Evolutionary conservation across 1,284 basidiomycete species (phyloP), one percentile per base, ranked within the genome.

Genomic region (Heterobasidion parviporum): DNA sequence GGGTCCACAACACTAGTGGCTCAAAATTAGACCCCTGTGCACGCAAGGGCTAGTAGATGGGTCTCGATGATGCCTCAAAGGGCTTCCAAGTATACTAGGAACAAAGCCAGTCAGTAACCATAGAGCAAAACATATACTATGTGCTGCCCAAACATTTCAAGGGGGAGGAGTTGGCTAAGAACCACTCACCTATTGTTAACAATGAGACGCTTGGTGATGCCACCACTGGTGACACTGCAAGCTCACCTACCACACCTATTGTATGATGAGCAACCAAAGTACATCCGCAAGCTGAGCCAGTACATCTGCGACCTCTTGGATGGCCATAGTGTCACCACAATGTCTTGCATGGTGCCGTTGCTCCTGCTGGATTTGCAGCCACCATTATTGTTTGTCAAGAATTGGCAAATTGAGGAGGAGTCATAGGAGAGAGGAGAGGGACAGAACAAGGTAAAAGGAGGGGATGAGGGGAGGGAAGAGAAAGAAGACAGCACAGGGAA

Each of bases 11-110:
- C 8, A 54, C 58, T 8, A 60, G 57, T 0, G 54, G 57, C 8
- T 41, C 15, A 3, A 74, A 75, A 57, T 62, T 74, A 16, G 62
- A 65, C 6, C 52, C 62, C 1, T 57, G 59, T 18, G 65, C 66
- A 0, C 48, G 61, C 4, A 58, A 66, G 46, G 70, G 64, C 0
- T 54, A 54, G 0, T 74, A 65, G 54, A 53, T 75, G 1, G 71
- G 73, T 20, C 61, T 62, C 8, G 38, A 41, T 41, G 38, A 41
- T 9, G 9, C 15, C 1, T 41, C 38, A 41, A 41, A 41, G 38
- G 38, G 38, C 9, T 41, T 1, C 38, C 38, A 2, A 9, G 38
- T 41, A 2, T 41, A 41, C 38, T 41, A 2, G 3, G 15, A 15
- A 10, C 38, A 41, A 41, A 41, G 15, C 1, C 3, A 2, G 38